A percentile compares a stretch with the other conserved stretches of the same genome.
Conservation (phyloP, 352 stramenopile species). For the Phytophthora colocasiae region DNA sequence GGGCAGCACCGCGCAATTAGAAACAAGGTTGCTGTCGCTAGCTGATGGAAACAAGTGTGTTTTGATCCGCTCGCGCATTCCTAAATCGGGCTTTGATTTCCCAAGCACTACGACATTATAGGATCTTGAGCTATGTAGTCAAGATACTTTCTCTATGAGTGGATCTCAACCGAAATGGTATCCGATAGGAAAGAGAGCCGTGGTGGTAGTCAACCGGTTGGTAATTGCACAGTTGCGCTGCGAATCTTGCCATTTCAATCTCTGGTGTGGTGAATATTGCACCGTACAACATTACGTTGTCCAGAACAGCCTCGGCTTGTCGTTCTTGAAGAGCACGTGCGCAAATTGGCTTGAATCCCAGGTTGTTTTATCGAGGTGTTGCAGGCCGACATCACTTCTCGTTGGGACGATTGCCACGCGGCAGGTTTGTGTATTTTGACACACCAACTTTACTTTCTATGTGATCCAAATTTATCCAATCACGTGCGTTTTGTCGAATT, state of each 20-base stretch:
- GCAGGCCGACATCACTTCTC: slow-evolving; percentile 7
- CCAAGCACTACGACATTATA: too few relatives aligned
- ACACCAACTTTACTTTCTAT: slow-evolving; percentile 14
- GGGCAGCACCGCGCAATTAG: too few relatives aligned
- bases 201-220: not conserved
- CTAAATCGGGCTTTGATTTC: too few relatives aligned
- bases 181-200: slow-evolving; percentile 10
- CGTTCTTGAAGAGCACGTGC: not conserved
- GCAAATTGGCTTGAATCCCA: not conserved
- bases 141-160: not conserved
- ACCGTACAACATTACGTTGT: too few relatives aligned
- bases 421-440: slow-evolving; percentile 26
- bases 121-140: too few relatives aligned
- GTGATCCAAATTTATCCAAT: slow-evolving; percentile 16
- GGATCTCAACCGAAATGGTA: not conserved
- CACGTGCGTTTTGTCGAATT: slow-evolving; percentile 14
- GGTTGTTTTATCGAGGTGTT: slow-evolving; percentile 8
- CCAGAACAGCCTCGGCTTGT: too few relatives aligned
- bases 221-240: slow-evolving; percentile 1
- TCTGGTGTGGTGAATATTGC: too few relatives aligned
- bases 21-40: too few relatives aligned
- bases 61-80: too few relatives aligned
- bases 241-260: not conserved
- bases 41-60: too few relatives aligned
- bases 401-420: slow-evolving; percentile 43